Base-by-base conservation (phyloP, 148 eudicot genomes). In the Limonium bicolor region DNA sequence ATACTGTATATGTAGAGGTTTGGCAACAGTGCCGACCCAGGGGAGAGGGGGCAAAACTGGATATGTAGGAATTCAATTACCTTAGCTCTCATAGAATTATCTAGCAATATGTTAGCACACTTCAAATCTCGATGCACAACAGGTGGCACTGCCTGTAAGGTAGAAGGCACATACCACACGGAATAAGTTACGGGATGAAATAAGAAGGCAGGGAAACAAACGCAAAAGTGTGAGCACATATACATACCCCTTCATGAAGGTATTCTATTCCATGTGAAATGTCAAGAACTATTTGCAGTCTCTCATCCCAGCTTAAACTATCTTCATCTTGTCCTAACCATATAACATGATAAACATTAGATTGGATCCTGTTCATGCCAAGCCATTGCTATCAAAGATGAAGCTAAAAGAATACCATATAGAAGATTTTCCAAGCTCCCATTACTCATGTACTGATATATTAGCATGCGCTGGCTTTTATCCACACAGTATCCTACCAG, bases 401-500 rank as follows among this genome's bases (percentile, higher is more conserved):
- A 42, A 22, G 26, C 26, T 30, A 1, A 10, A 1, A 45, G 71
- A 80, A 68, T 53, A 90, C 99, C 58, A 69, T 90, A 81, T 41
- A 90, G 50, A 61, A 72, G 59, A 46, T 68, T 90, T 4, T 77
- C 95, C 68, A 90, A 66, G 66, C 99, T 90, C 56, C 99, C 99
- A 48, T 81, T 80, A 63, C 88, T 81, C 99, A 90, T 90, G 73
- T 66, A 90, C 64, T 90, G 87, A 51, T 85, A 90, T 36, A 90
- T 51, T 56, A 90, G 63, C 88, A 90, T 81, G 65, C 35, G 79
- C 14, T 85, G 93, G 50, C 94, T 88, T 67, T 78, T 90, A 61
- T 90, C 99, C 32, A 90, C 95, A 63, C 95, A 85, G 64, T 81
- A 85, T 51, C 99, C 99, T 36, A 90, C 85, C 71, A 90, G 61